Evolutionary conservation across 1,284 basidiomycete species (phyloP).

Genomic region (Cryptococcus sp.): DNA sequence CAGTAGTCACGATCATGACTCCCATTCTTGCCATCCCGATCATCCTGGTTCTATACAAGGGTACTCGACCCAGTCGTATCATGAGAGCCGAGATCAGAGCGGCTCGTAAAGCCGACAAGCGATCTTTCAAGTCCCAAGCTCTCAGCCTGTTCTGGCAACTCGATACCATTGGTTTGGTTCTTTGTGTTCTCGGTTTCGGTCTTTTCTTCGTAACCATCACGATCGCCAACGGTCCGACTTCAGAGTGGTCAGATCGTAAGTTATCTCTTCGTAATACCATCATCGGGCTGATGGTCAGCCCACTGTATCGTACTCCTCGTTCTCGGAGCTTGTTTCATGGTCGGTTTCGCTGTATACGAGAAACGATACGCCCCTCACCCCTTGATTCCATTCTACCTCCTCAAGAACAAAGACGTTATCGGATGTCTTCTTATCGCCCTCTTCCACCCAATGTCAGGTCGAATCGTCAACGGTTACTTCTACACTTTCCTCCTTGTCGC

Average conservation of each 20-base stretch:
- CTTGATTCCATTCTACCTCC: constrained; percentile 37
- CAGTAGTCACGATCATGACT: constrained; percentile 39
- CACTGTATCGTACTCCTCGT: constrained; percentile 41
- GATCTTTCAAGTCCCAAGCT: constrained; percentile 7
- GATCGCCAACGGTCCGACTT: constrained; percentile 36
- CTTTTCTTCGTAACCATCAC: constrained; percentile 44
- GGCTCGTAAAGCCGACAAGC: not conserved
- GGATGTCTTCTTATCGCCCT: constrained; percentile 34
- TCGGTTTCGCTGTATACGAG: not conserved
- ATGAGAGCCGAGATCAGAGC: constrained; percentile 8
- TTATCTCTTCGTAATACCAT: constrained; percentile 5
- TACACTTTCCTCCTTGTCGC: constrained; percentile 27
- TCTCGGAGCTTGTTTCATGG: constrained; percentile 14
- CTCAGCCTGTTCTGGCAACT: constrained; percentile 37
- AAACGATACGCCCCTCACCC: constrained; percentile 30
- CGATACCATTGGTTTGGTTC: constrained; percentile 41
- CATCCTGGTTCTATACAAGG: constrained; percentile 26
- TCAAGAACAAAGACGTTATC: constrained; percentile 41
- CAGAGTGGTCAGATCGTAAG: constrained; percentile 31
- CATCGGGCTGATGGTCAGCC: constrained; percentile 8
- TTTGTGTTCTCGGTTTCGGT: constrained; percentile 40
- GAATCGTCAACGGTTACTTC: constrained; percentile 38
- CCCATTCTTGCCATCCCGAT: constrained; percentile 36
- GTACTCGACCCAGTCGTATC: constrained; percentile 15
- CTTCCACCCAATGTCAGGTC: constrained; percentile 38